Evolutionary conservation across 305 asterid species (phyloP).

Genomic region (Galium porrigens): DNA sequence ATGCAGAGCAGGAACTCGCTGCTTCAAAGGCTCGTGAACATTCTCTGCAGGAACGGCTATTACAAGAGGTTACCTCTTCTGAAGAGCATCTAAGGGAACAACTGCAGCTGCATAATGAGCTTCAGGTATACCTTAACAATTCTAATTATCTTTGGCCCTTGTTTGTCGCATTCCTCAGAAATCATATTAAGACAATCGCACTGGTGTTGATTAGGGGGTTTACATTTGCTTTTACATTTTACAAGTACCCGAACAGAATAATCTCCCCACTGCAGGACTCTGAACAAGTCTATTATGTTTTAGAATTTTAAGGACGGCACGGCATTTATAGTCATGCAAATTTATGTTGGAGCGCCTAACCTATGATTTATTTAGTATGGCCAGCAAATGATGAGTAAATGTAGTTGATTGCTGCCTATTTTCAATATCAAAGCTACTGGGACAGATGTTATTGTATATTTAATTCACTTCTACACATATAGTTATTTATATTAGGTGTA

Average conservation of each 20-base stretch:
- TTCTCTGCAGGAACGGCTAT: constrained; percentile 51
- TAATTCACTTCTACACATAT: not conserved
- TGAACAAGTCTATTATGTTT: not conserved
- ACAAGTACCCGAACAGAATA: not conserved
- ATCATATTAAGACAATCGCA: not conserved
- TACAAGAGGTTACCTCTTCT: constrained; percentile 57
- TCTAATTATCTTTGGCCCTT: constrained; percentile 8
- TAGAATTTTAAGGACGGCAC: not conserved
- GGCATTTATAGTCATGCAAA: not conserved
- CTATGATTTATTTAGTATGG: not conserved
- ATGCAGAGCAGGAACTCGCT: constrained; percentile 81
- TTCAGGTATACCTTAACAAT: constrained; percentile 39
- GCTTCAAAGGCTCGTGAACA: constrained; percentile 80
- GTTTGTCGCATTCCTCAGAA: constrained; percentile 1
- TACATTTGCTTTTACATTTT: constrained; percentile 3
- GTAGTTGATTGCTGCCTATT: not conserved
- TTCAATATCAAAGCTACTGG: not conserved
- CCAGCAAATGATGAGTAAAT: not conserved
- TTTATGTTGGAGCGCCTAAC: not conserved
- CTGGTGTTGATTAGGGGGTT: constrained; percentile 7
- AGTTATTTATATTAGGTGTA: not conserved
- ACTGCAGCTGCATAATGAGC: constrained; percentile 58
- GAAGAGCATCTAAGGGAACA: constrained; percentile 63
- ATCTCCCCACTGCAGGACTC: not conserved
- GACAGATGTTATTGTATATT: no score